Base-by-base conservation (phyloP, 129 eudicot species). In the Scalesia atractyloides region DNA sequence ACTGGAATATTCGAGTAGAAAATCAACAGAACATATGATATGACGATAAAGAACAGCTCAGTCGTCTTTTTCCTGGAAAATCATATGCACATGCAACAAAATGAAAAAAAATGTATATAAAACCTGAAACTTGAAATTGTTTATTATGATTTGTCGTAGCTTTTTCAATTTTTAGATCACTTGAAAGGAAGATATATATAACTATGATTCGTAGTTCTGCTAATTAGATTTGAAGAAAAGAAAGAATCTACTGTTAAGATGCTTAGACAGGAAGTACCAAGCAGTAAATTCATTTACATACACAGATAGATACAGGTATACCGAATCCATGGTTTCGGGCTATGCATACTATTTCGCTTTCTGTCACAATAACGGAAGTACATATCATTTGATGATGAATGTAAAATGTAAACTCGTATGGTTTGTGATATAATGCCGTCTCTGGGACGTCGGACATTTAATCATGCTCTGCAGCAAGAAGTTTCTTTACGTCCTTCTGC, bases 401-500 rank as follows among this genome's bases (percentile, higher is more conserved):
- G 61, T 33, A 16, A 78, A 53, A 3, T 6, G 11, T 17, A 41
- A 18, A 54, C 20, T 18, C 7, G 26, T 19, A 60, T 15, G 61
- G 4, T 70, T 14, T 77, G 44, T 26, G 5, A 62, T 54, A 67
- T 16, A 1, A 41, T 15, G 24, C 11, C 34, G 37, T 53, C 14
- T 70, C 17, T 36, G n/a, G 5, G 33, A 52, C 46, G 36, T 63
- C 9, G 5, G 15, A 61, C 43, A 51, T 39, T 41, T 41, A 51
- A 53, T 69, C 68, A 14, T 26, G 53, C 4, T 64, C 86, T 20
- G 88, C 89, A 5, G 96, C 95, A 74, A 92, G 73, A 41, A 92
- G 95, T 79, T 87, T 92, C 86, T 66, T 75, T 49, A 89, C 83
- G 81, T 92, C 96, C 79, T 85, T 85, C 98, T 92, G 96, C 69